Evolutionary conservation across 306 rosid species (phyloP).

Genomic region (Corylus heterophylla): DNA sequence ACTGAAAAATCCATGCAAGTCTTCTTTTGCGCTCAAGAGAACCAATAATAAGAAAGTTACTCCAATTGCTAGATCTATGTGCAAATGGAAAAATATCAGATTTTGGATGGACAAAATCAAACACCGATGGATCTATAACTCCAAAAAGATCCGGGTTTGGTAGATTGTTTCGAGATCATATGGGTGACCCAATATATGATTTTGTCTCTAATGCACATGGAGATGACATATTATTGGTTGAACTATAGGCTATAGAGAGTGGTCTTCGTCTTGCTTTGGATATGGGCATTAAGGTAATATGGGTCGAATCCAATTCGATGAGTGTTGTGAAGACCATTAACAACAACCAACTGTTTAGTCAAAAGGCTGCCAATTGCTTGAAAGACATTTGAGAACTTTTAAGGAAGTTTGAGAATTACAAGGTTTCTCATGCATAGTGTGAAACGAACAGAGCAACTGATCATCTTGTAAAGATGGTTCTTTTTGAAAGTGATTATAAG

Average conservation of each 20-base stretch:
- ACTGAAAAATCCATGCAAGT: no score
- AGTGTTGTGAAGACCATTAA: constrained; percentile 37
- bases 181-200: neutral
- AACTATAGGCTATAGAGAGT: constrained; percentile 51
- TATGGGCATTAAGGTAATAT: constrained; percentile 43
- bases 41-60: neutral
- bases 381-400: no score
- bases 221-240: constrained; percentile 40
- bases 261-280: constrained; percentile 46
- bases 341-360: no score
- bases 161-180: neutral
- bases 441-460: no score
- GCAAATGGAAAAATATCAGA: neutral
- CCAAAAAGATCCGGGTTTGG: neutral
- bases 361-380: no score
- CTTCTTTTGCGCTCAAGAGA: neutral
- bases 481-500: no score
- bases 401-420: no score
- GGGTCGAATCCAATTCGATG: constrained; percentile 55
- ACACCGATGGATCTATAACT: neutral
- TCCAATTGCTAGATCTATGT: neutral
- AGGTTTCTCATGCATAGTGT: no score
- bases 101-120: neutral
- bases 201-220: neutral
- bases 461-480: no score